Conservation (phyloP, 306 rosid species). For the Prunus kanzakura region DNA sequence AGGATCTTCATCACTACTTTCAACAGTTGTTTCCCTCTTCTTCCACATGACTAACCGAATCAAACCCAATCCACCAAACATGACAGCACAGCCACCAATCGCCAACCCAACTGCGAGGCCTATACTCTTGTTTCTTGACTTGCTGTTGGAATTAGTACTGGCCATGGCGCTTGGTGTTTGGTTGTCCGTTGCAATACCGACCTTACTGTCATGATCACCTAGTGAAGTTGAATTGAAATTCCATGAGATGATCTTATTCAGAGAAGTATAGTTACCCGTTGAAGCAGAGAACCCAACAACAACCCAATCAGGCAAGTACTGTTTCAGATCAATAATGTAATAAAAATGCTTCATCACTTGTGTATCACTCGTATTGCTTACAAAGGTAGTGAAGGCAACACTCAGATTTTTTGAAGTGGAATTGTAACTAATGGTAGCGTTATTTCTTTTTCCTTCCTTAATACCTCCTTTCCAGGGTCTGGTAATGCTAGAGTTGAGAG, state of each 20-base stretch:
- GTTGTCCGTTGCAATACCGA: neutral
- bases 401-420: neutral
- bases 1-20: neutral
- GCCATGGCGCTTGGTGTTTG: neutral
- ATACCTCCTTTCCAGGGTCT: slow-evolving; percentile 18
- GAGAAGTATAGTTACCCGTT: neutral
- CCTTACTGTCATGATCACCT: neutral
- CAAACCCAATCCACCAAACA: neutral
- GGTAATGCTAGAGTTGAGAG: neutral
- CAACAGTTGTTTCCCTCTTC: slow-evolving; percentile 2
- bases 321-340: neutral
- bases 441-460: slow-evolving; percentile 4
- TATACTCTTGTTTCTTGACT: neutral
- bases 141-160: neutral
- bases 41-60: slow-evolving; percentile 3
- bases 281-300: neutral
- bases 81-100: neutral
- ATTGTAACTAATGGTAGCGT: neutral
- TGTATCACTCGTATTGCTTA: too few species aligned
- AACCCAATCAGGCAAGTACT: neutral
- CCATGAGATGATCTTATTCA: slow-evolving; percentile 16
- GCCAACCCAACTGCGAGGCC: neutral
- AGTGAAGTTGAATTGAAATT: neutral
- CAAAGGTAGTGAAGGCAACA: neutral
- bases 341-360: too few species aligned